Base-by-base conservation (phyloP, 1,284 basidiomycete species). In the Apiotrichum sp. region DNA sequence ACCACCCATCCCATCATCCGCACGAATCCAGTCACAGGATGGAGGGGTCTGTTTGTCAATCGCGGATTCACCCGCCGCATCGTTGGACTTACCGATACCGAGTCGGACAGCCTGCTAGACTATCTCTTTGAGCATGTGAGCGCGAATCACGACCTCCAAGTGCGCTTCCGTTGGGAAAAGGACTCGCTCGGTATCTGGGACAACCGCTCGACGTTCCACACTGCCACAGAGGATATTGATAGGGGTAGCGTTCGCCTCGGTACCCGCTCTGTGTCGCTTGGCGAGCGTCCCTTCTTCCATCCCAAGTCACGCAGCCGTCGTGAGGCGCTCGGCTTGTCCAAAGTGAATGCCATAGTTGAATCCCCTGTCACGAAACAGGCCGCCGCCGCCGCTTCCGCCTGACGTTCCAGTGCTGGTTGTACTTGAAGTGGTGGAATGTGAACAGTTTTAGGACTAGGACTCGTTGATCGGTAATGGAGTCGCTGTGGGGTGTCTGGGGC, bases 1-100 rank as follows among this genome's bases (percentile, higher is more conserved):
- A 82, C 86, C 34, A 84, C 87, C 10, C 85, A 89, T 68, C 87
- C 71, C 10, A 59, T 73, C 22, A 62, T 69, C 45, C 48, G 71
- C 29, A 58, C 60, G 13, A 65, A 68, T 51, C 65, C 86, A 11
- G 82, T 80, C 1, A 89, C 87, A 0, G 86, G 86, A 8, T 88
- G 84, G 85, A 88, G 89, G 80, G 82, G 81, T 55, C 69, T 89
- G 62, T 88, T 83, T 64, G 83, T 86, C 56, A 86, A 86, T 76
- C 65, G 68, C 42, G 76, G 61, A 1, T 87, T 87, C 75, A 86
- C 84, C 2, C 81, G 78, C 59, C 79, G 80, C 33, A 84, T 88
- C 65, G 70, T 83, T 40, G 85, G 83, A 62, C 75, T 87, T 40
- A 77, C 78, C 6, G 74, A 74, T 14, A 82, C 83, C 52, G 86